Evolutionary conservation across 495 filamentous ascomycete genomes (phyloP).

Genomic region (Podospora conica): DNA sequence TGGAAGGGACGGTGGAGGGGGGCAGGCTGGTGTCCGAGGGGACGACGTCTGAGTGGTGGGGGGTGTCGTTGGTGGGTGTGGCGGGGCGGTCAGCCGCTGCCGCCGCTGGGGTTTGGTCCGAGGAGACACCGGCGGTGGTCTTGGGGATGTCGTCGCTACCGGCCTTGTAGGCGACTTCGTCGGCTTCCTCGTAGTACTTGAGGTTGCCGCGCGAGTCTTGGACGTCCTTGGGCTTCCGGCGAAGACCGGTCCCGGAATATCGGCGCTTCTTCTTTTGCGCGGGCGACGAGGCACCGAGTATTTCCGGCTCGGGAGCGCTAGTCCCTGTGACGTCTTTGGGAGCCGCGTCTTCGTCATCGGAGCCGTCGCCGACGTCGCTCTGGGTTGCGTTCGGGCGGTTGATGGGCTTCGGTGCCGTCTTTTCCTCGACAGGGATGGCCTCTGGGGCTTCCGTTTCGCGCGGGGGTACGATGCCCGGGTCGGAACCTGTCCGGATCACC

Average conservation of each 20-base stretch:
- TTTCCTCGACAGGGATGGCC: conserved; percentile 1
- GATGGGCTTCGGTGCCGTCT: conserved; percentile 5
- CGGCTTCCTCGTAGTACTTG: conserved; percentile 70
- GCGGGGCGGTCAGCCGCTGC: not conserved
- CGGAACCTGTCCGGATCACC: conserved; percentile 30
- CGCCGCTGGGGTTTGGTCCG: not conserved
- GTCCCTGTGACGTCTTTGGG: conserved; percentile 46
- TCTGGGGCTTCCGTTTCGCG: conserved; percentile 12
- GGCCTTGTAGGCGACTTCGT: conserved; percentile 74
- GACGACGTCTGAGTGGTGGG: not conserved
- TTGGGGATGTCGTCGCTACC: conserved; percentile 48
- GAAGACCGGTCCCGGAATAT: conserved; percentile 74
- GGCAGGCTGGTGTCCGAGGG: not conserved
- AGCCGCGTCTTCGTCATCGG: conserved; percentile 21
- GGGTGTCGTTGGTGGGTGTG: not conserved
- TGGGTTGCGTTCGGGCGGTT: conserved; percentile 23
- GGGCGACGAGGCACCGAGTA: conserved; percentile 33
- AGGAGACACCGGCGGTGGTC: not conserved
- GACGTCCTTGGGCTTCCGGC: conserved; percentile 60
- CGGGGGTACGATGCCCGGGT: conserved; percentile 21
- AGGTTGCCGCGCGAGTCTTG: conserved; percentile 59
- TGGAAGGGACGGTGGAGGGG: conserved; percentile 22
- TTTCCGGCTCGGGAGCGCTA: conserved; percentile 51
- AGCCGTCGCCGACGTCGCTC: conserved; percentile 24
- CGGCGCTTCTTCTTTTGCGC: conserved; percentile 48